phyloP scores from a whole-genome alignment of 441 rosid species.

The Breynia disticha region DNA sequence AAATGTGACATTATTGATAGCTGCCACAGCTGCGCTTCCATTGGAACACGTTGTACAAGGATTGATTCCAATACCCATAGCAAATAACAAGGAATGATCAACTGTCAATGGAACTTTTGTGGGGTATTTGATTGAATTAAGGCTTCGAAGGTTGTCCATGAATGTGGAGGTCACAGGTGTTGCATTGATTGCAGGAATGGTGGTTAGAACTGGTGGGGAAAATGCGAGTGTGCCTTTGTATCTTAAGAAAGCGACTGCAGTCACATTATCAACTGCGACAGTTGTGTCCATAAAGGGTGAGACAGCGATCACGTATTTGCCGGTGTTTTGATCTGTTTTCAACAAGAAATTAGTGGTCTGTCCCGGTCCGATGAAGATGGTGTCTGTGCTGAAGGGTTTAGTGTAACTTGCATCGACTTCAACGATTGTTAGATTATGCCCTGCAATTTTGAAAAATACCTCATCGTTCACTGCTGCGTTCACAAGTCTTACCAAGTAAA shows the following conservation, averaged over 20 bases:
- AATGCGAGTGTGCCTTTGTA: constrained; percentile 46
- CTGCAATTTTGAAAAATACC: constrained; percentile 15
- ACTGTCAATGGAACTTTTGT: constrained; percentile 50
- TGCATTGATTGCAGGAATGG: constrained; percentile 61
- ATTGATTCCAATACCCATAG: constrained; percentile 57
- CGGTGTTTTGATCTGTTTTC: constrained; percentile 29
- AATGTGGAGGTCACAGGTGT: constrained; percentile 42
- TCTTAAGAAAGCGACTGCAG: constrained; percentile 55
- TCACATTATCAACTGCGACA: constrained; percentile 53
- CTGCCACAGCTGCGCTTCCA: constrained; percentile 44
- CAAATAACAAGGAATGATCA: constrained; percentile 53
- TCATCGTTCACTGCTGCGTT: constrained; percentile 71
- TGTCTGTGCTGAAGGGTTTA: constrained; percentile 6
- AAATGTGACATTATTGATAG: constrained; percentile 69
- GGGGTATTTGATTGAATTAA: constrained; percentile 58
- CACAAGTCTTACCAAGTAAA: constrained; percentile 54
- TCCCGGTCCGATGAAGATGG: constrained; percentile 6
- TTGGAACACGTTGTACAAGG: constrained; percentile 58
- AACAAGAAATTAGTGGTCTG: constrained; percentile 14
- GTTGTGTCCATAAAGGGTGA: constrained; percentile 84
- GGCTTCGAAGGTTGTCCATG: constrained; percentile 44
- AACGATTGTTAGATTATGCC: constrained; percentile 7
- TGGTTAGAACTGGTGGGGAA: constrained; percentile 35
- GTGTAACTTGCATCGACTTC: constrained; percentile 7
- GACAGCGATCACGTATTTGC: constrained; percentile 50